Conservation (phyloP, 768 basidiomycete genomes). For the Agrocybe pediades region DNA sequence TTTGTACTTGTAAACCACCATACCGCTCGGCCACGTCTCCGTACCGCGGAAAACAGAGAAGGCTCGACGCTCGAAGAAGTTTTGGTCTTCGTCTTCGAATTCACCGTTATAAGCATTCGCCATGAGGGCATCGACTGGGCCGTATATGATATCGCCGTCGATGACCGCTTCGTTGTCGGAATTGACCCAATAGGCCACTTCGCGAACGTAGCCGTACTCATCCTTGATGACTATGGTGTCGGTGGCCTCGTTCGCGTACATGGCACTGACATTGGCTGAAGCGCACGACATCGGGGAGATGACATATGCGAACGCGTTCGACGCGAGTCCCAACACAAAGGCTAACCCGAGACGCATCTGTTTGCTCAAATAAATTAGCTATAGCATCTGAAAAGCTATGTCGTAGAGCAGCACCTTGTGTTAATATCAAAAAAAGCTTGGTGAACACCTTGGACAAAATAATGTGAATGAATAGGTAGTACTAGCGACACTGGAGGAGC, state of each 20-base stretch:
- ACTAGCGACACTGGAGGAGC: too few relatives aligned
- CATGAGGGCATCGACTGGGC: neutral
- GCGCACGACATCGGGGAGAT: too few relatives aligned
- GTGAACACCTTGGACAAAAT: too few relatives aligned
- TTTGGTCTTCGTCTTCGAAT: neutral
- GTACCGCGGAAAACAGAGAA: neutral
- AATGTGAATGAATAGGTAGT: too few relatives aligned
- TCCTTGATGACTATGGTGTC: neutral
- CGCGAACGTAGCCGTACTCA: neutral
- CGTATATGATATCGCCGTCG: conserved; percentile 6
- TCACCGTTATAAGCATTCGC: neutral
- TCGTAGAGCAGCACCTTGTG: too few relatives aligned
- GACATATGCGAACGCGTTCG: too few relatives aligned
- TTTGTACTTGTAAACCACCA: neutral
- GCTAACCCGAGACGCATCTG: too few relatives aligned
- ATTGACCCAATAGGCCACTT: conserved; percentile 4
- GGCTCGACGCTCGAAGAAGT: neutral
- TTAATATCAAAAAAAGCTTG: too few relatives aligned
- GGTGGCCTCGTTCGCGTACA: neutral
- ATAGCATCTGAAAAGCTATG: too few relatives aligned
- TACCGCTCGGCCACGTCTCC: neutral
- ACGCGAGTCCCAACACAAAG: too few relatives aligned
- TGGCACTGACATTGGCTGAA: too few relatives aligned
- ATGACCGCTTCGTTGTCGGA: neutral
- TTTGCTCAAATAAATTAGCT: too few relatives aligned